These are phyloP conservation scores for Ajuga reptans DNA, from an alignment of 305 asterid genomes.

Conservation along the genomic window DNA sequence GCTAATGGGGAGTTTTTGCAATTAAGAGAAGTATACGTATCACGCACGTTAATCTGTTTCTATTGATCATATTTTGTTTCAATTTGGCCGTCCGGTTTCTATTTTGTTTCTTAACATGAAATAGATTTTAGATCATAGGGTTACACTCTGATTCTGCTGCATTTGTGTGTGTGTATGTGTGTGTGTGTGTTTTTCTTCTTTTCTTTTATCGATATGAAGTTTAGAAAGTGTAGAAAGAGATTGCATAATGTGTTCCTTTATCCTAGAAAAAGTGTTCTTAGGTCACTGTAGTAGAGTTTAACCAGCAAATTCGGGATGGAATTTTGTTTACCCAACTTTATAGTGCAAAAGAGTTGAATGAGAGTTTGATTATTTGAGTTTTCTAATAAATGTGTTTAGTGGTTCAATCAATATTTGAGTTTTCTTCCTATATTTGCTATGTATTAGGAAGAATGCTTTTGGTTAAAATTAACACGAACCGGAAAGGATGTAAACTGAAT, in stretches of 20 bases:
- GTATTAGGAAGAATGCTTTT: background rate
- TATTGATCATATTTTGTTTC: background rate
- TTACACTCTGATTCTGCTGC: background rate
- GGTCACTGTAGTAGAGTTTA: too few relatives aligned
- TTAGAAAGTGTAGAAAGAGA: too few relatives aligned
- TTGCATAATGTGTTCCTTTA: too few relatives aligned
- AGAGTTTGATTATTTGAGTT: background rate
- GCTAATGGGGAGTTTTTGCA: background rate
- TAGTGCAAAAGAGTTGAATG: background rate
- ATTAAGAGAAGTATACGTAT: too few relatives aligned
- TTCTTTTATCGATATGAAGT: too few relatives aligned
- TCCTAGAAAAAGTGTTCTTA: too few relatives aligned
- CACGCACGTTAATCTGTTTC: background rate
- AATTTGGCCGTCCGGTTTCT: background rate
- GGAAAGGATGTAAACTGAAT: background rate
- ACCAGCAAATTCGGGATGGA: too few relatives aligned
- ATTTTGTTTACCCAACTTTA: too few relatives aligned
- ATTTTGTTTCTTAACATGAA: background rate
- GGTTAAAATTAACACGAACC: background rate
- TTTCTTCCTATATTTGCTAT: background rate
- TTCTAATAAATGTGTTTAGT: background rate
- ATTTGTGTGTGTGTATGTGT: background rate
- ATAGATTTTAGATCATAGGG: background rate
- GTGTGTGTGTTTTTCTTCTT: background rate
- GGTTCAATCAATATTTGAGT: background rate